phyloP scores from a whole-genome alignment of 2,329 filamentous ascomycete species.

The Chaetomium sp. region DNA sequence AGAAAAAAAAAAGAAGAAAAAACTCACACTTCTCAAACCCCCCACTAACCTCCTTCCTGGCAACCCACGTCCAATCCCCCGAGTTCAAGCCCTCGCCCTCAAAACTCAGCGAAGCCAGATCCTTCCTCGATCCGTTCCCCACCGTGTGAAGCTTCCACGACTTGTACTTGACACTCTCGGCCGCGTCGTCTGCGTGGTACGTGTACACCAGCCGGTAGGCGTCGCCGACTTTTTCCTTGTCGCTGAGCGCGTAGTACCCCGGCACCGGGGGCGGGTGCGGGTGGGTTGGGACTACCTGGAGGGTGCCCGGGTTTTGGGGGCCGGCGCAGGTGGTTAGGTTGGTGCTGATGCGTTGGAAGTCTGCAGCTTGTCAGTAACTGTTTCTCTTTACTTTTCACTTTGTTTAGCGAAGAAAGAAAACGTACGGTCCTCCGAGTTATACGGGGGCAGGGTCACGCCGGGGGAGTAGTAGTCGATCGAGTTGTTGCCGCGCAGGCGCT shows the following conservation, averaged over 20 bases:
- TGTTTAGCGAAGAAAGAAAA: too few relatives aligned
- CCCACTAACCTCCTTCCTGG: conserved; percentile 10
- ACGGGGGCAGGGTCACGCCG: conserved; percentile 12
- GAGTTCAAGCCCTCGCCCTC: background rate
- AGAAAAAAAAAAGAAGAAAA: background rate
- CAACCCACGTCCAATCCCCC: conserved; percentile 15
- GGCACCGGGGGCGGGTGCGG: conserved; percentile 21
- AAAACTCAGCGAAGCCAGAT: background rate
- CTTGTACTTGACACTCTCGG: conserved; percentile 3
- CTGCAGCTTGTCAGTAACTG: background rate
- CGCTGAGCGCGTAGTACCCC: conserved; percentile 18
- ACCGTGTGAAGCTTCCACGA: conserved; percentile 1
- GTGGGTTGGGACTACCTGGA: conserved; percentile 15
- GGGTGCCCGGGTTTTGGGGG: background rate
- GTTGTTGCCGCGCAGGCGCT: conserved; percentile 19
- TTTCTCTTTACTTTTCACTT: background rate
- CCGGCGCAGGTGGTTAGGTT: conserved; percentile 6
- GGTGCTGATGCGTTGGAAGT: conserved; percentile 14
- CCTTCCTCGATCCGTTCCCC: background rate
- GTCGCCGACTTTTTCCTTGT: conserved; percentile 10
- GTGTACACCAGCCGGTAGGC: conserved; percentile 17
- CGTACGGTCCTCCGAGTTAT: conserved; percentile 11
- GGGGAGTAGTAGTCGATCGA: conserved; percentile 12
- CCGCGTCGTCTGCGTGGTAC: conserved; percentile 13
- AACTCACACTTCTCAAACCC: conserved; percentile 12